phyloP scores from a whole-genome alignment of 1,284 basidiomycete genomes.

The Apiotrichum veenhuisii region DNA sequence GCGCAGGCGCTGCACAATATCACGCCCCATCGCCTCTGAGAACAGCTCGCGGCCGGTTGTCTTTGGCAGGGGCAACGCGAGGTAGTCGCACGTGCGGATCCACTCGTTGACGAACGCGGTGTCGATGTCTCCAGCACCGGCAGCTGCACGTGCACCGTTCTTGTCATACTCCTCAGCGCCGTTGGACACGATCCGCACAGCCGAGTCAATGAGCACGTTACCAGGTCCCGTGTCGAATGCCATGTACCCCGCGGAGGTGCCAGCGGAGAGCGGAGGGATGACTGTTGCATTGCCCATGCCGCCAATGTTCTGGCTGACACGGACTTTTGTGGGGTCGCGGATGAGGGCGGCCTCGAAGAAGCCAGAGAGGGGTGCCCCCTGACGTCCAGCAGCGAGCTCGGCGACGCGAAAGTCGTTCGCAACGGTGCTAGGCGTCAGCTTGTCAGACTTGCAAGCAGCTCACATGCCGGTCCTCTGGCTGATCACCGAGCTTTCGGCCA shows the following conservation, averaged over 20 bases:
- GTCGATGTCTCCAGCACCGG: neutral
- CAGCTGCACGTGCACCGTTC: slow-evolving; percentile 7
- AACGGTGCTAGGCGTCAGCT: slow-evolving; percentile 10
- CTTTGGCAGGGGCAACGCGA: slow-evolving; percentile 1
- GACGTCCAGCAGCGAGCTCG: slow-evolving; percentile 23
- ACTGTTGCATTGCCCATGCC: slow-evolving; percentile 28
- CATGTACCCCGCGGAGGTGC: no score
- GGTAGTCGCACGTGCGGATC: neutral
- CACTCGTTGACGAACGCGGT: neutral
- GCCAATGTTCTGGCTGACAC: slow-evolving; percentile 30
- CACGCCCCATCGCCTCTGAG: slow-evolving; percentile 16
- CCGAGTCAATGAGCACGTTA: slow-evolving; percentile 28
- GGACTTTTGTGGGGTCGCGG: slow-evolving; percentile 18
- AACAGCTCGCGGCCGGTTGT: slow-evolving; percentile 23
- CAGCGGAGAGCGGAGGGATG: slow-evolving; percentile 12
- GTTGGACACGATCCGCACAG: slow-evolving; percentile 18
- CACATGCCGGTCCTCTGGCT: slow-evolving; percentile 16
- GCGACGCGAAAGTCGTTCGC: slow-evolving; percentile 26
- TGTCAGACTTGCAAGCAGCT: neutral
- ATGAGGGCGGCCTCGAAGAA: slow-evolving; percentile 26
- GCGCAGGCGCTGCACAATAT: slow-evolving; percentile 10
- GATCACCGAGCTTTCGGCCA: slow-evolving; percentile 10
- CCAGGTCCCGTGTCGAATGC: slow-evolving; percentile 21
- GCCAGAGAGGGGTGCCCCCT: slow-evolving; percentile 24
- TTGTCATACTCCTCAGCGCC: slow-evolving; percentile 23